Conservation (phyloP, 805 yeast species). For the Spencermartinsiella europaea region DNA sequence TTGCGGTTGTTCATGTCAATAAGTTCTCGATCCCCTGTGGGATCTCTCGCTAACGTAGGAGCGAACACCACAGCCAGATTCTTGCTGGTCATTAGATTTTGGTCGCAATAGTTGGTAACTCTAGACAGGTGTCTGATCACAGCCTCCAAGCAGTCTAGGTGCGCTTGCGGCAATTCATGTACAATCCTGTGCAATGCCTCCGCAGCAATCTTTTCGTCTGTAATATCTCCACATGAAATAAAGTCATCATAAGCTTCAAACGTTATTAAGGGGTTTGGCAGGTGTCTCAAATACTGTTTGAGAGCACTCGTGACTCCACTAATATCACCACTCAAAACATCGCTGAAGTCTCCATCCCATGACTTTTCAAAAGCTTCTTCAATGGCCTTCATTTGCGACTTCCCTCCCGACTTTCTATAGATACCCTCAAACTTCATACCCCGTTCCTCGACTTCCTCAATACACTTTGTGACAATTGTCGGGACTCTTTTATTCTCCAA, state of each 20-base stretch:
- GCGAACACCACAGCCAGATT: constrained; percentile 91
- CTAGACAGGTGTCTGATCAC: constrained; percentile 61
- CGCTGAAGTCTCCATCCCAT: constrained; percentile 34
- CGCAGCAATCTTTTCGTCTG: constrained; percentile 26
- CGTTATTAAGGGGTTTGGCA: constrained; percentile 82
- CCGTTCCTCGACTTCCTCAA: constrained; percentile 68
- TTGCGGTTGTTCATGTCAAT: constrained; percentile 78
- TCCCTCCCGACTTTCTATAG: constrained; percentile 84
- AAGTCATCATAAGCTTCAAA: constrained; percentile 61
- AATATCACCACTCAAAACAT: constrained; percentile 55
- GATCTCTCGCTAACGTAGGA: constrained; percentile 81
- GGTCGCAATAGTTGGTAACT: constrained; percentile 47
- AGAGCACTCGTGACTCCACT: constrained; percentile 82
- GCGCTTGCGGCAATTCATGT: constrained; percentile 58
- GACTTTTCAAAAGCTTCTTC: constrained; percentile 36
- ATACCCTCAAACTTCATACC: constrained; percentile 82
- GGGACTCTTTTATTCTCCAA: constrained; percentile 66
- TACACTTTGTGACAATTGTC: constrained; percentile 61
- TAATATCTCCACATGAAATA: constrained; percentile 34
- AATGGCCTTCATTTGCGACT: constrained; percentile 53
- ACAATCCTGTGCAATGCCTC: constrained; percentile 44
- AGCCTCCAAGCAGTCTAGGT: constrained; percentile 49
- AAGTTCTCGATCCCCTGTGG: constrained; percentile 75
- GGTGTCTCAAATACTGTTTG: constrained; percentile 77
- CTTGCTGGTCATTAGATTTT: constrained; percentile 76